Base-by-base conservation (phyloP, 768 basidiomycete genomes). In the Artomyces pyxidatus region DNA sequence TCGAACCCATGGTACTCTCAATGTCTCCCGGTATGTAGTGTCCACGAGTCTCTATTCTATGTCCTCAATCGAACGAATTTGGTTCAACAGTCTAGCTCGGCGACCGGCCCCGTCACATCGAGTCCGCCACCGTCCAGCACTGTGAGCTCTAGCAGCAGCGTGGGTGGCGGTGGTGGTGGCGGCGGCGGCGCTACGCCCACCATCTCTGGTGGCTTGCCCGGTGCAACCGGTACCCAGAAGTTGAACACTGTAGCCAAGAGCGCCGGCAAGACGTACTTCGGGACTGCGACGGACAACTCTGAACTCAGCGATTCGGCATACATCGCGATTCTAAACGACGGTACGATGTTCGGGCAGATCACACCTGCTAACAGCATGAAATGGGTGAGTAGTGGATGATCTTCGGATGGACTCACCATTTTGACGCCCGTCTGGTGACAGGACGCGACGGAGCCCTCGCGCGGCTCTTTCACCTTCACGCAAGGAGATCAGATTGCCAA, bases 371-470 rank as follows among this genome's bases (percentile, higher is more conserved):
- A 73, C 59, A 70, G 68, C 52, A 71, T 71, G 70, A 72, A 72
- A 65, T 72, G 71, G 71, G 71, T 64, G 22, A 11, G 55, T 19
- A 22, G 37, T 19, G 17, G 12, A 35, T 14, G 17, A 12, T 17
- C 2, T 17, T 7, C 17, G 12, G 17, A 12, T 35, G 3, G 4
- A 14, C 32, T 35, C 32, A 35, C 17, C 2, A 17, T 27, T 11
- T 22, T 37, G 12, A 26, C 16, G 23, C 6, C 1, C 17, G 8
- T 35, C 17, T 35, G 17, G 9, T 10, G 30, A 3, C 46, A 78
- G 76, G 75, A 76, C 50, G 72, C 74, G 0, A 78, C 75, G 9
- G 77, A 80, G 51, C 76, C 75, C 3, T 59, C 61, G 3, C 73
- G 65, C 19, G 74, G 73, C 22, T 60, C 57, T 2, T 80, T 76